A percentile compares a stretch with the other conserved stretches of the same genome.
Evolutionary conservation across 805 yeast genomes (phyloP).

Genomic region (Yamadazyma akitaensis): DNA sequence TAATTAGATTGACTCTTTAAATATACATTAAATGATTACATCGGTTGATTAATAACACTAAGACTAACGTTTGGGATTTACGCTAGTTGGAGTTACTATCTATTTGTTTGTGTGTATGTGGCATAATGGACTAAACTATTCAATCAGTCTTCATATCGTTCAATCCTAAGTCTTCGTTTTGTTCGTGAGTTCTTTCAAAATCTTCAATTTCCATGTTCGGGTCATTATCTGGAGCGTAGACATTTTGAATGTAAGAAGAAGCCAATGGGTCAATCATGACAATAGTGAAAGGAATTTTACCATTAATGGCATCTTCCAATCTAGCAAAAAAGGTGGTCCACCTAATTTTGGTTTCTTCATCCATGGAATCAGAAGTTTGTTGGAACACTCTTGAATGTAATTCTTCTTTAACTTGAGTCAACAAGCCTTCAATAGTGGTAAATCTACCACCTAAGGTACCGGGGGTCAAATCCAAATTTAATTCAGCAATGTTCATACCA

Average conservation of each 20-base stretch:
- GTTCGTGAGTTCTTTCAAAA: conserved; percentile 81
- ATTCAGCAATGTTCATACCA: conserved; percentile 79
- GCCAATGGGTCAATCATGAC: conserved; percentile 94
- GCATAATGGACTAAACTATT: neutral
- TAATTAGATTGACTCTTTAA: neutral
- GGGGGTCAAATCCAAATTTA: conserved; percentile 84
- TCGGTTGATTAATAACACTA: neutral
- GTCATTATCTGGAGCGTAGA: conserved; percentile 97
- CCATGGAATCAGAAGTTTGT: conserved; percentile 91
- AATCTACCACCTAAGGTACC: conserved; percentile 98
- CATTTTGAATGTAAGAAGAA: conserved; percentile 92
- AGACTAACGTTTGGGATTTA: neutral
- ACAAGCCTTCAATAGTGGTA: conserved; percentile 92
- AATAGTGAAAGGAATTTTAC: conserved; percentile 78
- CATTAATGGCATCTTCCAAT: conserved; percentile 75
- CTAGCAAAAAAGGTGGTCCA: conserved; percentile 79
- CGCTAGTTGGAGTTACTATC: neutral
- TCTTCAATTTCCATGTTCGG: conserved; percentile 94
- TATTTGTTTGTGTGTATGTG: neutral
- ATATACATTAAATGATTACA: neutral
- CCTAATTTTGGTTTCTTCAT: conserved; percentile 64
- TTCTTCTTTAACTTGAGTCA: conserved; percentile 87
- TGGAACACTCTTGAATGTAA: conserved; percentile 79
- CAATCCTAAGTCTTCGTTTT: conserved; percentile 90
- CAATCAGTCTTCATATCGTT: conserved; percentile 45